Base-by-base conservation (phyloP, 2,329 filamentous ascomycete genomes). In the Corniculantispora saksenae region DNA sequence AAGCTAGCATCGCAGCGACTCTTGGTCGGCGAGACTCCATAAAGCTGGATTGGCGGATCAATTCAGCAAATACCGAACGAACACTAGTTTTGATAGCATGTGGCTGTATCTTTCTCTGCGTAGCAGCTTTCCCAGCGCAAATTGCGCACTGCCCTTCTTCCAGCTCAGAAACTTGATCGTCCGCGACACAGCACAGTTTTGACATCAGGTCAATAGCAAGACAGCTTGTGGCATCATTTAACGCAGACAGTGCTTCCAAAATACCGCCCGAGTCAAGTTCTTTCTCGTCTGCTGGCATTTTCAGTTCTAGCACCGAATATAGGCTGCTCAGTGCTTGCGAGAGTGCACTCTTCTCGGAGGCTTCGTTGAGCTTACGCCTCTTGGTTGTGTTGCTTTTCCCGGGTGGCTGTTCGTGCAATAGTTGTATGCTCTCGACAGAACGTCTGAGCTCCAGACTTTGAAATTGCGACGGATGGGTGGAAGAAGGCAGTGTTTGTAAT, bases 1-100 rank as follows among this genome's bases (percentile, higher is more conserved):
- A 80, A 3, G 88, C 84, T 66, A 90, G 77, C 87, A 95, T 92
- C 12, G 89, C 89, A 66, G 87, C 82, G 47, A 96, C 83, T 55
- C 92, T 84, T 43, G 87, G 82, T 54, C 82, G 83, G n/a, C 84
- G 83, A 23, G 86, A 86, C 65, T 84, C 79, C 4, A 80, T 67
- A 67, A 89, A 86, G 10, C 72, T 71, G 1, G 79, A 71, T 2
- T 79, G 74, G 43, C 80, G 73, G 61, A 85, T 74, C 9, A 89
- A 68, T 27, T 76, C 80, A 15, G 74, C 71, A 65, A 89, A 83
- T 12, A 82, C 75, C 1, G 70, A 69, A 38, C 84, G 77, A 2
- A 81, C 80, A 13, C 72, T 69, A n/a, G 69, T 77, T 74, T 79
- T 80, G 25, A 66, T 63, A 15, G 61, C 32, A 2, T 68, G 63